Percentiles rank a stretch among this genome's conserved stretches.
These are phyloP conservation scores for Scedosporium boydii DNA, from an alignment of 2,329 filamentous ascomycete genomes.

Conservation along the genomic window DNA sequence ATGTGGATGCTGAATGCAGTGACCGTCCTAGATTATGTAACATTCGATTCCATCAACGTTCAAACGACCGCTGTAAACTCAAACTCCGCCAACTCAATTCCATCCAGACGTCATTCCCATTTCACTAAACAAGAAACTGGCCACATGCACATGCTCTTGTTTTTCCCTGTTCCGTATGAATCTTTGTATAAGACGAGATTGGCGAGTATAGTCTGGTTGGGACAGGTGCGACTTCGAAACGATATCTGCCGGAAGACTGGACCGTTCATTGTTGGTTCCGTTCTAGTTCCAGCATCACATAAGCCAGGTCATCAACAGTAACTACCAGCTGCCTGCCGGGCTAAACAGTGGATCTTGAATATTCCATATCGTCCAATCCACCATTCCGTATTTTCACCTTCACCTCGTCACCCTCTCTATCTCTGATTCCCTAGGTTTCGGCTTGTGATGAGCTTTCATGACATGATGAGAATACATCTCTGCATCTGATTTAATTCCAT, in stretches of 20 bases:
- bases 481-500: not conserved
- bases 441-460: not conserved
- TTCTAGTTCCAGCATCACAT: not conserved
- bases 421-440: not conserved
- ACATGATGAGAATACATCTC: not conserved
- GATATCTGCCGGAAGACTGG: no score
- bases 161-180: not conserved
- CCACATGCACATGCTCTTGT: not conserved
- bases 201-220: no score
- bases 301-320: not conserved
- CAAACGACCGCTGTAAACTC: no score
- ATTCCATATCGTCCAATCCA: not conserved
- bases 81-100: not conserved
- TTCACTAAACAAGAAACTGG: not conserved
- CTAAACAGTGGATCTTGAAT: not conserved
- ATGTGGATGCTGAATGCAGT: no score
- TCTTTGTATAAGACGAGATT: no score
- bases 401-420: not conserved
- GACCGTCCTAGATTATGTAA: not conserved
- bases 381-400: not conserved
- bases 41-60: not conserved
- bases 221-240: no score
- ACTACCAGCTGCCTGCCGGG: not conserved
- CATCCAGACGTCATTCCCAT: not conserved
- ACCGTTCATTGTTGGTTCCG: no score